Evolutionary conservation across 2,329 filamentous ascomycete species (phyloP).

Genomic region (Penicillium crustosum): DNA sequence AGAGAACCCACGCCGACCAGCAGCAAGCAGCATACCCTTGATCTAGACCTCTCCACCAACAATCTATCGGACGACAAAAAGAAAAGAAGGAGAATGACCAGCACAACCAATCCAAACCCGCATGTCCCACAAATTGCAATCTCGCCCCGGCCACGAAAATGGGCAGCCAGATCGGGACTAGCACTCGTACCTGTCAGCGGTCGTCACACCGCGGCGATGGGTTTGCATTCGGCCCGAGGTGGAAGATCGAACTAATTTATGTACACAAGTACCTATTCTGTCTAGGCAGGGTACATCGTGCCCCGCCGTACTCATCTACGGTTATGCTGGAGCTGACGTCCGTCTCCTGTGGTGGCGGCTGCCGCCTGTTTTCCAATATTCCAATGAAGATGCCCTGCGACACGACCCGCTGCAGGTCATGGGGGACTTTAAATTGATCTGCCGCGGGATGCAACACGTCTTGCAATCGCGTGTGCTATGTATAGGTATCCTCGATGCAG

Average conservation of each 20-base stretch:
- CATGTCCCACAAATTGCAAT: slow-evolving; percentile 21
- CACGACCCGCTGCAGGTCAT: slow-evolving; percentile 8
- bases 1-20: not conserved
- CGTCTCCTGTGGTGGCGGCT: slow-evolving; percentile 10
- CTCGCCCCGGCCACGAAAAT: slow-evolving; percentile 11
- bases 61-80: not conserved
- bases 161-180: slow-evolving; percentile 15
- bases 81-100: not conserved
- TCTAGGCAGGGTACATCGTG: not conserved
- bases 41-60: not conserved
- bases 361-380: not conserved
- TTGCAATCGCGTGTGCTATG: slow-evolving; percentile 1
- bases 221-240: slow-evolving; percentile 19
- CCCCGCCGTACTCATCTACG: not conserved
- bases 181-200: slow-evolving; percentile 19
- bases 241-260: slow-evolving; percentile 13
- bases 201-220: slow-evolving; percentile 21
- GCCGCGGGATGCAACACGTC: slow-evolving; percentile 9
- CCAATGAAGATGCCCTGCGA: slow-evolving; percentile 1
- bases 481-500: slow-evolving; percentile 1
- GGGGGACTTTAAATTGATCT: slow-evolving; percentile 13
- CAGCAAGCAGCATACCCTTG: not conserved
- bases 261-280: slow-evolving; percentile 7
- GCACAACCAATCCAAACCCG: not conserved
- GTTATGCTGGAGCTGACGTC: slow-evolving; percentile 14